Conservation (phyloP, 1,139 yeast genomes). For the Saccharomyces pastorianus region DNA sequence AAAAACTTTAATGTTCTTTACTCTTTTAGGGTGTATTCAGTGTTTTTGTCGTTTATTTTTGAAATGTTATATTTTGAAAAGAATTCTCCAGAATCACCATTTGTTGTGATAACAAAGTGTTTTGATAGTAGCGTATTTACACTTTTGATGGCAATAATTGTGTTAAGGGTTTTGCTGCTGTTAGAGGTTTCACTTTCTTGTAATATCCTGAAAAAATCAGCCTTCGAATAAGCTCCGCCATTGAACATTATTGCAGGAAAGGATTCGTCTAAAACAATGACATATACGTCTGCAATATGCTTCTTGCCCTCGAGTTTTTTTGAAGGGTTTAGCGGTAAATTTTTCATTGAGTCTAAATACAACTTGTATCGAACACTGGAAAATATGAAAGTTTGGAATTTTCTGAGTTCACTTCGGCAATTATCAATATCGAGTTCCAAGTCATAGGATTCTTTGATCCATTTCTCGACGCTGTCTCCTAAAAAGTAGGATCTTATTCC, state of each 20-base stretch:
- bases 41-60: slow-evolving; percentile 13
- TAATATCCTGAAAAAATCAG: neutral
- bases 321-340: neutral
- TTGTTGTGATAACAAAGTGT: slow-evolving; percentile 15
- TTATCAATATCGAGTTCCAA: slow-evolving; percentile 8
- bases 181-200: slow-evolving; percentile 3
- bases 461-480: slow-evolving; percentile 11
- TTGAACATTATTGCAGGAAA: neutral
- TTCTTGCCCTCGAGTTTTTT: slow-evolving; percentile 2
- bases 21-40: slow-evolving; percentile 14
- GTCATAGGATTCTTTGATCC: slow-evolving; percentile 15
- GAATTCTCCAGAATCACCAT: slow-evolving; percentile 14
- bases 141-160: slow-evolving; percentile 12
- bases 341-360: slow-evolving; percentile 8
- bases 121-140: slow-evolving; percentile 10
- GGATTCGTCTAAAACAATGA: slow-evolving; percentile 4
- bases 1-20: neutral
- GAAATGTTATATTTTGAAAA: slow-evolving; percentile 11
- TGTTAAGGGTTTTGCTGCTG: slow-evolving; percentile 9
- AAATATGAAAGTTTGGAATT: slow-evolving; percentile 6
- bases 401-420: slow-evolving; percentile 7
- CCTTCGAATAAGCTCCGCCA: neutral
- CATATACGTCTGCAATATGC: slow-evolving; percentile 10
- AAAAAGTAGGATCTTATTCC: slow-evolving; percentile 6
- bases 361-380: slow-evolving; percentile 11